Evolutionary conservation across 257 asterid species (phyloP), one percentile per base, ranked within the genome.

Genomic region (Salvia hispanica): DNA sequence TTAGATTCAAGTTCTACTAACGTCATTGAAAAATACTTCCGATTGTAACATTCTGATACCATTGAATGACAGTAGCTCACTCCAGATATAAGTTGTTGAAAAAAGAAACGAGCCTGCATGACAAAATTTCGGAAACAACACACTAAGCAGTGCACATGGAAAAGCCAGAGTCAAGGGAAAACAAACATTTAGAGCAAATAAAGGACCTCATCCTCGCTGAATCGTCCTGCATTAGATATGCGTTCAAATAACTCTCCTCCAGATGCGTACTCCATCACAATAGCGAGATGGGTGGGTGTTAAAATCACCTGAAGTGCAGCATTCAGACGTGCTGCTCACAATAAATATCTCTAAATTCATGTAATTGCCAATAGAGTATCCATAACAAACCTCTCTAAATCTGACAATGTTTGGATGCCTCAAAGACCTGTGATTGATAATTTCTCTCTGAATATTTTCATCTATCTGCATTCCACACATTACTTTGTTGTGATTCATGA

Each of bases 211-310:
- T 87, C 87, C 81, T 87, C 95, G 16, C 62, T 81, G 78, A 87
- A 87, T 45, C 87, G 85, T 69, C 95, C 91, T n/a, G 85, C 84
- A 69, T 80, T 84, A 68, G 76, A 77, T 63, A 87, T 84, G 45
- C 91, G 78, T 66, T 84, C 91, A 68, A 84, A 87, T 57, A 87
- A 80, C 76, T 87, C 95, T 46, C 95, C 95, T 5, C 95, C 95
- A 31, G 91, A 82, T 69, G 95, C 95, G 79, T 84, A 87, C 70
- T 87, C 95, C 95, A 85, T 85, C 73, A 85, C 86, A 58, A 88
- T 88, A 76, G 95, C 95, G 8, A 88, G 80, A 80, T 88, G 92
- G 15, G 90, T 85, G 5, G 92, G 92, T 6, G 95, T 88, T 54
- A 88, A 72, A 76, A 88, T 81, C 72, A 88, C 90, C 92, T 88